Percentiles rank a stretch among this genome's conserved stretches.
Conservation (phyloP, 495 filamentous ascomycete genomes). For the Halenospora varia region DNA sequence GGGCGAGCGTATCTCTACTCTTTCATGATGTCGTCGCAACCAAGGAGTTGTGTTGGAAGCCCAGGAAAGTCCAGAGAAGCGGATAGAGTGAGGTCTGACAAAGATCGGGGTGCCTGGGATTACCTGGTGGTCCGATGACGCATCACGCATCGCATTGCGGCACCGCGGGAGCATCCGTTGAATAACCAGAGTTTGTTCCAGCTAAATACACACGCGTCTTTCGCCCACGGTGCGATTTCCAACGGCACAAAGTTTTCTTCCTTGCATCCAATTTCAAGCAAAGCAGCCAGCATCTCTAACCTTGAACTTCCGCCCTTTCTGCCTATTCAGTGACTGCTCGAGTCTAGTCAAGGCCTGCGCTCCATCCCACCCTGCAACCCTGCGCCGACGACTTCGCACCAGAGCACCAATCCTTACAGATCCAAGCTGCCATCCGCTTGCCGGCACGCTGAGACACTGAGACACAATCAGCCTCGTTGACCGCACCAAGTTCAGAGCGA, state of each 20-base stretch:
- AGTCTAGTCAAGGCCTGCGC: conserved; percentile 2
- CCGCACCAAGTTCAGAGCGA: neutral
- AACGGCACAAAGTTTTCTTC: neutral
- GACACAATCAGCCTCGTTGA: neutral
- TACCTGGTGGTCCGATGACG: neutral
- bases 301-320: neutral
- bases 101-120: neutral
- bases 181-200: no score
- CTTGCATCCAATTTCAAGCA: neutral
- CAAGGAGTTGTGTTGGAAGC: neutral
- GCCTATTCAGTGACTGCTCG: neutral
- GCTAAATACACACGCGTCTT: neutral
- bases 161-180: neutral
- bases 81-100: neutral
- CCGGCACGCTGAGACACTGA: neutral
- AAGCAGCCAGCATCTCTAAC: neutral
- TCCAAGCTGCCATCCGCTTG: conserved; percentile 7
- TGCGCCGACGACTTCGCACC: neutral
- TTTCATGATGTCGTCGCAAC: no score
- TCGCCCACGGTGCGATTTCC: no score
- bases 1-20: no score
- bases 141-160: neutral
- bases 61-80: neutral
- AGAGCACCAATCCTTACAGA: neutral
- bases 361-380: conserved; percentile 8